phyloP scores from a whole-genome alignment of 257 asterid genomes.

The Scutellaria minor region DNA sequence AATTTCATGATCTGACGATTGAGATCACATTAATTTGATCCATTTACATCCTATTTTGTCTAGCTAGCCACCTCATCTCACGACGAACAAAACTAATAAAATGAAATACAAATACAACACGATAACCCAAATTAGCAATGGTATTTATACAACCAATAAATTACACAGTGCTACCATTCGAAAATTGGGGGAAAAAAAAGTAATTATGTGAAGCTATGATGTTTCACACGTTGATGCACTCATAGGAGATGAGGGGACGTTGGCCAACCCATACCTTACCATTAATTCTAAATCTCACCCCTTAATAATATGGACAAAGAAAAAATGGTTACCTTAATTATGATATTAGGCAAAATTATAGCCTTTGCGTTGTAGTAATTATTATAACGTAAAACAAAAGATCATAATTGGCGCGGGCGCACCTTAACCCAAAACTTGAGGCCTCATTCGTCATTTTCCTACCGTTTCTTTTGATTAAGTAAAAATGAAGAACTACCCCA shows the following conservation, averaged over 20 bases:
- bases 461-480: no score
- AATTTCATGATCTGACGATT: no score
- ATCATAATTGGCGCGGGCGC: slow-evolving; percentile 47
- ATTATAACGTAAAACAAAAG: slow-evolving; percentile 45
- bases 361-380: slow-evolving; percentile 32
- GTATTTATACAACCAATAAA: no score
- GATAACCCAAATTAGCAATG: no score
- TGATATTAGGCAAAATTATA: slow-evolving; percentile 47
- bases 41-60: no score
- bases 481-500: no score
- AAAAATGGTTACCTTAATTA: slow-evolving; percentile 49
- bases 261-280: slow-evolving; percentile 42
- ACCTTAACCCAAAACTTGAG: slow-evolving; percentile 21
- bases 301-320: slow-evolving; percentile 37
- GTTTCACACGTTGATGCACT: no score
- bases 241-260: slow-evolving; percentile 24
- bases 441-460: background rate
- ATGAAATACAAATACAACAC: background rate
- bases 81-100: no score
- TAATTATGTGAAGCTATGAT: no score
- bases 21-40: no score
- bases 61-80: no score
- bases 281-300: slow-evolving; percentile 31
- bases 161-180: slow-evolving; percentile 8
- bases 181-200: background rate